These are phyloP conservation scores for Plasmodium cynomolgi DNA, from an alignment of 169 alveolate genomes.

Conservation along the genomic window DNA sequence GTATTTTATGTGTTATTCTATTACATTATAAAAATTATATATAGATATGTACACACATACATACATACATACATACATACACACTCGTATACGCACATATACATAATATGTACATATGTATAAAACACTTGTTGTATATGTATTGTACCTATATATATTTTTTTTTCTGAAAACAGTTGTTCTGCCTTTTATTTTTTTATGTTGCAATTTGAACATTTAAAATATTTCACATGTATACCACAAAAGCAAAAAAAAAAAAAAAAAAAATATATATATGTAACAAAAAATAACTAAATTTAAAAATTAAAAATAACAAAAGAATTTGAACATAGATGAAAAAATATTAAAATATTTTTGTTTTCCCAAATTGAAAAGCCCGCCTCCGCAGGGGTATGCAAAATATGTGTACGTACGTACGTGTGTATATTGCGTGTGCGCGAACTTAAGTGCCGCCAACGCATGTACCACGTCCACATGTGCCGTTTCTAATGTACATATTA, in stretches of 20 bases:
- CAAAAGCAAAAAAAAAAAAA: constrained; percentile 18
- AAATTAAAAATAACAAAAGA: constrained; percentile 55
- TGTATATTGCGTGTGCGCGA: not conserved
- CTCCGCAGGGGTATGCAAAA: not conserved
- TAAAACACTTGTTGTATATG: not conserved
- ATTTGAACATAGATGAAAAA: constrained; percentile 40
- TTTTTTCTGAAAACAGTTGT: constrained; percentile 18
- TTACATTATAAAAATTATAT: constrained; percentile 29
- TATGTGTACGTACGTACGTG: not conserved
- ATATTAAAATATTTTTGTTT: constrained; percentile 20
- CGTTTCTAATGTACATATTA: not conserved
- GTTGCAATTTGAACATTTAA: constrained; percentile 61
- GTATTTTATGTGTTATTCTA: constrained; percentile 26
- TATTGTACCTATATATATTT: not conserved
- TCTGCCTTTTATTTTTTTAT: constrained; percentile 39
- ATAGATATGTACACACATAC: not conserved
- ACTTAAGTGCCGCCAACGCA: not conserved
- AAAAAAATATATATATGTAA: not conserved
- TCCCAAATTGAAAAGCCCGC: not conserved
- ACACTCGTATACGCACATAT: constrained; percentile 1
- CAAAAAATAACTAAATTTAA: constrained; percentile 30
- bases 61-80: constrained; percentile 3
- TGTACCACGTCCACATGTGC: not conserved
- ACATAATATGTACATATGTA: not conserved
- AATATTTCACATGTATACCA: constrained; percentile 32